A percentile compares a stretch with the other conserved stretches of the same genome.
Evolutionary conservation across 352 stramenopile species (phyloP).

Genomic region (Thalassiosira hispida): DNA sequence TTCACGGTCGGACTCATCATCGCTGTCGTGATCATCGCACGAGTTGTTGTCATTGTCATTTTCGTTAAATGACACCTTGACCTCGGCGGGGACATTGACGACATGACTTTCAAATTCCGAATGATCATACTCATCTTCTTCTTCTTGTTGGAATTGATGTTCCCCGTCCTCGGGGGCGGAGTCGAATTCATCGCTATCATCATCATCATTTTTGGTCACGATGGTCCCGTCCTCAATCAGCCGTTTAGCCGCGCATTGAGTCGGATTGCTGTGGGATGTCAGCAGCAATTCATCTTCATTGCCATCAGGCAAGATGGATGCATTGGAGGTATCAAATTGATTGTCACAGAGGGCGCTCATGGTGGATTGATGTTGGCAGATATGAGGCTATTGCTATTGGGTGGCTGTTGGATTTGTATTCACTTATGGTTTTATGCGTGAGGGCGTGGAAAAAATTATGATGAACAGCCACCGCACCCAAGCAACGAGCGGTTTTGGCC

Average conservation of each 20-base stretch:
- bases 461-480: no score
- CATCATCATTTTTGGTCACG: background rate
- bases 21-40: background rate
- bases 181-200: background rate
- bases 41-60: conserved; percentile 10
- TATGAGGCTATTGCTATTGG: no score
- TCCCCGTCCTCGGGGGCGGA: background rate
- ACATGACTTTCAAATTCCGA: background rate
- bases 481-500: no score
- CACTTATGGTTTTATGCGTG: no score
- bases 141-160: no score
- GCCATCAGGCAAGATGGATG: background rate
- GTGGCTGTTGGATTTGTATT: no score
- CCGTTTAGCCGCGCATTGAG: no score
- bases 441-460: no score
- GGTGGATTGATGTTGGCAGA: no score
- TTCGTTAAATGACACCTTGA: conserved; percentile 11
- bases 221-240: background rate
- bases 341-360: background rate
- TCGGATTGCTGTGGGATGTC: no score
- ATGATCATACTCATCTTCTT: conserved; percentile 1
- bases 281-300: no score
- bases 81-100: conserved; percentile 7
- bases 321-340: background rate
- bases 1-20: conserved; percentile 17